phyloP scores from a whole-genome alignment of 1,284 basidiomycete species.

The Inonotus obliquus region DNA sequence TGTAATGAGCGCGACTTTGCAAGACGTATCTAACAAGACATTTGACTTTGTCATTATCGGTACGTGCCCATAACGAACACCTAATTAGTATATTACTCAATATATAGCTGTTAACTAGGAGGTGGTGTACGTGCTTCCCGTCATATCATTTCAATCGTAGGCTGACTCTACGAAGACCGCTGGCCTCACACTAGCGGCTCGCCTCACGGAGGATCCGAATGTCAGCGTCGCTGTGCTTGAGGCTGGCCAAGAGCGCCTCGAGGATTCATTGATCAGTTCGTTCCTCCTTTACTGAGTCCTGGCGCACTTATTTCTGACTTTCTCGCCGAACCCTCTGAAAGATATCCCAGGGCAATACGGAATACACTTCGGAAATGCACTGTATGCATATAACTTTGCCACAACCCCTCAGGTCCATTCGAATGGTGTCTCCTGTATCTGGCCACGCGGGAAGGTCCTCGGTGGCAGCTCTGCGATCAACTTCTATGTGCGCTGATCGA shows the following conservation, averaged over 20 bases:
- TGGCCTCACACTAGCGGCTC: constrained; percentile 39
- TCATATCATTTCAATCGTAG: not conserved
- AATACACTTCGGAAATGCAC: constrained; percentile 22
- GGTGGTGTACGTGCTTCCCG: constrained; percentile 5
- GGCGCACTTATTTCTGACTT: not conserved
- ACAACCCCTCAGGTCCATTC: constrained; percentile 26
- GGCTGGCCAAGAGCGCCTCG: constrained; percentile 32
- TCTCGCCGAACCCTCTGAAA: not conserved
- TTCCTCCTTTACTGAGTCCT: not conserved
- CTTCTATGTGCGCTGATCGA: constrained; percentile 2
- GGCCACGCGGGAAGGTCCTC: constrained; percentile 28
- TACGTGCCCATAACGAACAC: not conserved
- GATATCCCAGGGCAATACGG: constrained; percentile 21
- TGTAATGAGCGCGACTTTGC: not conserved
- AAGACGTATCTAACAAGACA: not conserved
- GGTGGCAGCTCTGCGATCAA: constrained; percentile 28
- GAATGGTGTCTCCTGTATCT: constrained; percentile 16
- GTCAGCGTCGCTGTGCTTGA: constrained; percentile 38
- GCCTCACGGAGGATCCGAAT: constrained; percentile 38
- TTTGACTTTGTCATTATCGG: constrained; percentile 17
- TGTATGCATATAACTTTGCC: constrained; percentile 30
- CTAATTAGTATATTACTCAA: not conserved
- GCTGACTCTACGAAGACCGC: constrained; percentile 24
- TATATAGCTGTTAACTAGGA: not conserved
- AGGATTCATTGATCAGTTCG: constrained; percentile 29